Percentiles rank a stretch among this genome's conserved stretches.
phyloP scores from a whole-genome alignment of 768 basidiomycete species.

The Agrocybe chaxingu region DNA sequence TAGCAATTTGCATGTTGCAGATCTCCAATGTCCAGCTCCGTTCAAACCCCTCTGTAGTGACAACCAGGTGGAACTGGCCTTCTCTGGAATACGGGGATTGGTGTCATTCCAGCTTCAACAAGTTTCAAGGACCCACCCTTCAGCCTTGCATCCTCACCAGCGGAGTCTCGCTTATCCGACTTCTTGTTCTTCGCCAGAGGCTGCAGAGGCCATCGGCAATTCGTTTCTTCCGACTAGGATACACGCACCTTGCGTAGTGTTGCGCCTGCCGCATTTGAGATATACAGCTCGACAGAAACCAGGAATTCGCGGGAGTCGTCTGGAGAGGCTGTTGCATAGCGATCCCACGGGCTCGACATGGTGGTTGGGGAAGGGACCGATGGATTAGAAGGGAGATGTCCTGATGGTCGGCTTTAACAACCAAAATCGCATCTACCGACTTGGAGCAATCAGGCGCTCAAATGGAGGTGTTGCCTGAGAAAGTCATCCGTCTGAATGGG shows the following conservation, averaged over 20 bases:
- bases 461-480: slow-evolving; percentile 2
- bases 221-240: not conserved
- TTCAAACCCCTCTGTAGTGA: slow-evolving; percentile 48
- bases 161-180: slow-evolving; percentile 49
- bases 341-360: slow-evolving; percentile 34
- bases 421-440: slow-evolving; percentile 15
- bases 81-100: slow-evolving; percentile 40
- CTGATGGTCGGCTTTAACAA: slow-evolving; percentile 5
- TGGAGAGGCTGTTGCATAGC: slow-evolving; percentile 15
- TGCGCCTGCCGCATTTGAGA: slow-evolving; percentile 48
- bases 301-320: slow-evolving; percentile 46
- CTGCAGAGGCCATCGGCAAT: slow-evolving; percentile 23
- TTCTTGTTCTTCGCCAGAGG: slow-evolving; percentile 49
- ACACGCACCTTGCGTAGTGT: slow-evolving; percentile 56
- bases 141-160: slow-evolving; percentile 50
- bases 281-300: slow-evolving; percentile 59
- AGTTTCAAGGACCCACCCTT: slow-evolving; percentile 45
- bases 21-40: slow-evolving; percentile 64
- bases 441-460: slow-evolving; percentile 19
- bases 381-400: slow-evolving; percentile 9
- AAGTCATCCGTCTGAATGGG: slow-evolving; percentile 7
- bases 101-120: slow-evolving; percentile 3
- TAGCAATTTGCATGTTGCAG: slow-evolving; percentile 65
- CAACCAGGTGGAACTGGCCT: slow-evolving; percentile 74
- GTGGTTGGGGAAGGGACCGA: slow-evolving; percentile 7